Evolutionary conservation across 1,284 basidiomycete genomes (phyloP), one percentile per base, ranked within the genome.

Genomic region (Sanguinoderma infundibulare): DNA sequence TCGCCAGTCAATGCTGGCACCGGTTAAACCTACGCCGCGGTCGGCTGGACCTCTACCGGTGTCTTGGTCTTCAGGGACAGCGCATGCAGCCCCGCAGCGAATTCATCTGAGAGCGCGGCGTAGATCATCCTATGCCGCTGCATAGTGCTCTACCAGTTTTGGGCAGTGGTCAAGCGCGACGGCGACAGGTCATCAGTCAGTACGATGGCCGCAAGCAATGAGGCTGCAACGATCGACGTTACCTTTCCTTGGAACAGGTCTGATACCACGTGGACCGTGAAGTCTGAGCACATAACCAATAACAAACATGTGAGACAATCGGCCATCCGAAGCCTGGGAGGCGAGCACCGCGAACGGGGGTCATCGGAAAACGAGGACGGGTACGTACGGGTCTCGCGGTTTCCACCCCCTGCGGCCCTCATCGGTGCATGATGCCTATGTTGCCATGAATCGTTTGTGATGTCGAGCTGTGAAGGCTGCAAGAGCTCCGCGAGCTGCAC

Each of bases 71-170:
- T 85, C 66, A 94, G 74, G n/a, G 90, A 90, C 39, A 94, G 77
- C 1, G 92, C 87, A 69, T 94, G 91, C 39, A 94, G 73, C 2
- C 91, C 91, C 62, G 83, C 77, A 32, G 82, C 72, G 47, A 94
- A 77, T 70, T 94, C 90, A 34, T 89, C 86, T 28, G 86, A 80
- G 34, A 94, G 79, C 1, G 86, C 83, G 6, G 83, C 78, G 73
- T 92, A 87, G 55, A 94, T 84, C 79, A 93, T 82, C 52, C 91
- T 83, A 75, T 94, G 91, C 55, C 92, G 83, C 71, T 92, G 88
- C 78, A 93, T 85, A 17, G 87, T 87, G 39, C 75, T 84, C 91
- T 92, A 65, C 55, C 36, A 34, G 3, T 22, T 32, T 40, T 28
- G 53, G n/a, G 57, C 22, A 38, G 46, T 32, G 26, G 35, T 15